A percentile compares a stretch with the other conserved stretches of the same genome.
Evolutionary conservation across 495 filamentous ascomycete species (phyloP).

Genomic region (Xylaria nigripes): DNA sequence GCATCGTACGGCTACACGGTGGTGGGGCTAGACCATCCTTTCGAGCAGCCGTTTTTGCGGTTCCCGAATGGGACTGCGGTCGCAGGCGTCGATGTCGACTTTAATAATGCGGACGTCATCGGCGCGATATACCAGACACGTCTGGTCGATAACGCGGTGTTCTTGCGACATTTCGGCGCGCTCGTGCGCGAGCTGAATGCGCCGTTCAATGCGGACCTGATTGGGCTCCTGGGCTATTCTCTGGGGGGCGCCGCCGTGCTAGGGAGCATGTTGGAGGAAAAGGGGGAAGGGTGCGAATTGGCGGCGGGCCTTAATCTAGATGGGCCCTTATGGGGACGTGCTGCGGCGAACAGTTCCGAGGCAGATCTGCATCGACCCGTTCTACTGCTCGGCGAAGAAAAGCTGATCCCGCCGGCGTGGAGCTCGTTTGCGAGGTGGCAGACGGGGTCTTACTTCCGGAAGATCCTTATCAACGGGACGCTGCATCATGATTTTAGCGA

Average conservation of each 20-base stretch:
- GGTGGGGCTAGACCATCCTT: conserved; percentile 41
- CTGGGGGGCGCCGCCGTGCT: conserved; percentile 42
- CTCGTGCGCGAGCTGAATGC: conserved; percentile 2
- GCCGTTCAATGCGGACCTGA: conserved; percentile 22
- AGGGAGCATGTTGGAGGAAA: conserved; percentile 21
- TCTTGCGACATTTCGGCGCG: conserved; percentile 10
- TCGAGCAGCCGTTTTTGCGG: conserved; percentile 40
- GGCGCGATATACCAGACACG: conserved; percentile 15
- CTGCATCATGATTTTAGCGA: conserved; percentile 30
- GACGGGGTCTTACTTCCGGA: conserved; percentile 15
- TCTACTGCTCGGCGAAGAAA: conserved; percentile 2
- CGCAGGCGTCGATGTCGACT: conserved; percentile 17
- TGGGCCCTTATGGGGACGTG: conserved; percentile 28
- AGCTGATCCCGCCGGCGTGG: conserved; percentile 12
- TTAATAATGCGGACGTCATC: background rate
- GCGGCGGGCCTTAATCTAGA: conserved; percentile 41
- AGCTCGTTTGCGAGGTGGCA: conserved; percentile 9
- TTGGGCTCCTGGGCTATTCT: conserved; percentile 43
- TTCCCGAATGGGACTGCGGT: conserved; percentile 39
- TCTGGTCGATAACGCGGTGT: conserved; percentile 13
- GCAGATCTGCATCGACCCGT: conserved; percentile 13
- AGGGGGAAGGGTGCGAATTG: conserved; percentile 22
- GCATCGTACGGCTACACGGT: conserved; percentile 44
- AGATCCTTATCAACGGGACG: conserved; percentile 16
- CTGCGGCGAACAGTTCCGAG: conserved; percentile 1